Percentiles rank a stretch among this genome's conserved stretches.
phyloP scores from a whole-genome alignment of 192 early-diverging fungal species.

The Gamsiella multidivaricata region DNA sequence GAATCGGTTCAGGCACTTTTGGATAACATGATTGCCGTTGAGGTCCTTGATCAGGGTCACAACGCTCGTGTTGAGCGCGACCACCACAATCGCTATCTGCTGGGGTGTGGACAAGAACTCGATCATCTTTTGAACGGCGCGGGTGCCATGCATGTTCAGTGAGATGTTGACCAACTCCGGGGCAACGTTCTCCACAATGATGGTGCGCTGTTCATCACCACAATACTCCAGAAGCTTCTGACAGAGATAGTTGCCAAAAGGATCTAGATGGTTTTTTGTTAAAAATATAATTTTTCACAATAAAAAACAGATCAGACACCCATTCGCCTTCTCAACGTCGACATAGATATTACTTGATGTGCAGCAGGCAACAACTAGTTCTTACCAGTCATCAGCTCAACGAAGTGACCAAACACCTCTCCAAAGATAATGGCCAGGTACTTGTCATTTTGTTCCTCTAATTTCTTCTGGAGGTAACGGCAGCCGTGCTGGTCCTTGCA shows the following conservation, averaged over 20 bases:
- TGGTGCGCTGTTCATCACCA: constrained; percentile 77
- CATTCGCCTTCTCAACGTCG: neutral
- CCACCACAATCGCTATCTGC: constrained; percentile 76
- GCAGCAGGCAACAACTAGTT: neutral
- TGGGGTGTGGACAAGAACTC: constrained; percentile 75
- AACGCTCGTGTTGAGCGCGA: constrained; percentile 74
- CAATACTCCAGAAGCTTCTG: constrained; percentile 90
- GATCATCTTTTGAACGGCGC: constrained; percentile 93
- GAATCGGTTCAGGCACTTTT: constrained; percentile 87
- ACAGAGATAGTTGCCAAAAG: constrained; percentile 93
- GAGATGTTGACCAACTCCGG: constrained; percentile 83
- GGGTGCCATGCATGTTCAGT: constrained; percentile 92
- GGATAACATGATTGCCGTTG: constrained; percentile 93
- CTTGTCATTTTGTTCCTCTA: constrained; percentile 78
- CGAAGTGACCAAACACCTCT: constrained; percentile 80
- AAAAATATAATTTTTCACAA: neutral
- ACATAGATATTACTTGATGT: neutral
- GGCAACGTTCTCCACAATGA: constrained; percentile 77
- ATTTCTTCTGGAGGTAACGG: constrained; percentile 86
- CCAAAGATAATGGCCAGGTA: constrained; percentile 78
- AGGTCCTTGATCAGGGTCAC: constrained; percentile 90
- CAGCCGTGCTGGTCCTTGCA: constrained; percentile 94
- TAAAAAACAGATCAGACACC: neutral
- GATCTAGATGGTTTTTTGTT: constrained; percentile 64
- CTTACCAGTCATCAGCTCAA: constrained; percentile 84